Evolutionary conservation across 2,329 filamentous ascomycete genomes (phyloP), one percentile per base, ranked within the genome.

Genomic region (Elsinoe arachidis): DNA sequence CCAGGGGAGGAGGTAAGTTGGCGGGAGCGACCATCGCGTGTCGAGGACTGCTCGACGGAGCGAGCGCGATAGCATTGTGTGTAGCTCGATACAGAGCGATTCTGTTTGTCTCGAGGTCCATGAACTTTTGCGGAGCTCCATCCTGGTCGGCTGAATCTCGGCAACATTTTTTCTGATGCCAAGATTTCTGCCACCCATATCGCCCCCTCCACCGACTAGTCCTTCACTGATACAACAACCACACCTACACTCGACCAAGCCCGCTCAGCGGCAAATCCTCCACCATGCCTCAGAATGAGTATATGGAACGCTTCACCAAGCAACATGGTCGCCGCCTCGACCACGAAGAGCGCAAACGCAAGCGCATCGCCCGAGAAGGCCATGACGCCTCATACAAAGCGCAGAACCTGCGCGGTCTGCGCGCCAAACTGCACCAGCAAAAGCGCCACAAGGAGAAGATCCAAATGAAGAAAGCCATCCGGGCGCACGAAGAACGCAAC

Each of bases 391-490:
- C 88, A 53, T 81, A 93, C 69, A 86, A 96, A 76, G 90, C 93
- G 21, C 92, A 97, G 79, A 96, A 93, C 73, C 80, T 96, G 68
- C 86, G 88, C 61, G 93, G 93, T 63, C 83, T 97, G 66, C 81
- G 90, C 61, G 93, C 93, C 65, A 99, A 99, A 80, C 78, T 95
- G 68, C 86, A 93, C 77, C 87, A 92, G 73, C 86, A 97, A 82
- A 90, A 91, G 79, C 84, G 93, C 23, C 88, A 90, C 77, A 87
- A 91, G 72, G 91, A 99, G 80, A 99, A 99, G 86, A 95, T 96
- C 71, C 90, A 95, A 81, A 91, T 96, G 87, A 87, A 87, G 75
- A 95, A 96, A 81, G 79, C 85, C 68, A 95, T 99, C 81, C 89
- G 88, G 76, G 87, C 89, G 44, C 89, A 96, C 78, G 93, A 99